A percentile compares a stretch with the other conserved stretches of the same genome.
Evolutionary conservation across 164 flowering plant species (phyloP).

Genomic region (Tinospora cordifolia): DNA sequence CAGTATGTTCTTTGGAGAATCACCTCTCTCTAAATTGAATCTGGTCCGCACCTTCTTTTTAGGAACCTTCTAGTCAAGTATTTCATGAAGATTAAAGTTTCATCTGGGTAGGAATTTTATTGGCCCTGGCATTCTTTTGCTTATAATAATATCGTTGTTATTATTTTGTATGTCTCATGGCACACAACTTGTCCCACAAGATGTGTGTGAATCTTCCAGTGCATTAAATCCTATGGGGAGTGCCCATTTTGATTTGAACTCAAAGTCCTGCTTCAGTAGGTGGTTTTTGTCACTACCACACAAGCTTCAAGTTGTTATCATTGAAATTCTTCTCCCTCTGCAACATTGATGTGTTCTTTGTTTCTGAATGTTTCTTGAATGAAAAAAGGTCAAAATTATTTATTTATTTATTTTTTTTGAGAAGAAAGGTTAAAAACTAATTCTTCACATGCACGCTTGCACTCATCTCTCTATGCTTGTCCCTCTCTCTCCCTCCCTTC

Average conservation of each 20-base stretch:
- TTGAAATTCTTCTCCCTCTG: too few relatives aligned
- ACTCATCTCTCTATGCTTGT: too few relatives aligned
- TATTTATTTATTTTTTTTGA: too few relatives aligned
- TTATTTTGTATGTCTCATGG: not conserved
- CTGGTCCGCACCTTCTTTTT: not conserved
- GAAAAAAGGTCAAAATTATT: too few relatives aligned
- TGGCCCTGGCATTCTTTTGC: not conserved
- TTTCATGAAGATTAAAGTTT: not conserved
- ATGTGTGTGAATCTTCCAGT: not conserved
- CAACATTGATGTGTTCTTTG: too few relatives aligned
- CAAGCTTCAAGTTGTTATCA: not conserved
- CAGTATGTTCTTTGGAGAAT: not conserved
- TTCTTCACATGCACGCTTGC: too few relatives aligned
- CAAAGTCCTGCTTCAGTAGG: not conserved
- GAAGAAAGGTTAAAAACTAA: too few relatives aligned
- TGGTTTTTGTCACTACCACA: not conserved
- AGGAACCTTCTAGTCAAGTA: not conserved
- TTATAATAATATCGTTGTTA: not conserved
- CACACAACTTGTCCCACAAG: not conserved
- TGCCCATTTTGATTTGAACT: too few relatives aligned
- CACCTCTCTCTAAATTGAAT: not conserved
- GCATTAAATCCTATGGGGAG: not conserved
- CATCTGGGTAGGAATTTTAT: not conserved
- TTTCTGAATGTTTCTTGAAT: too few relatives aligned
- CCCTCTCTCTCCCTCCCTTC: too few relatives aligned